These are phyloP conservation scores for Nissolia schottii DNA, from an alignment of 306 rosid genomes.

Conservation along the genomic window DNA sequence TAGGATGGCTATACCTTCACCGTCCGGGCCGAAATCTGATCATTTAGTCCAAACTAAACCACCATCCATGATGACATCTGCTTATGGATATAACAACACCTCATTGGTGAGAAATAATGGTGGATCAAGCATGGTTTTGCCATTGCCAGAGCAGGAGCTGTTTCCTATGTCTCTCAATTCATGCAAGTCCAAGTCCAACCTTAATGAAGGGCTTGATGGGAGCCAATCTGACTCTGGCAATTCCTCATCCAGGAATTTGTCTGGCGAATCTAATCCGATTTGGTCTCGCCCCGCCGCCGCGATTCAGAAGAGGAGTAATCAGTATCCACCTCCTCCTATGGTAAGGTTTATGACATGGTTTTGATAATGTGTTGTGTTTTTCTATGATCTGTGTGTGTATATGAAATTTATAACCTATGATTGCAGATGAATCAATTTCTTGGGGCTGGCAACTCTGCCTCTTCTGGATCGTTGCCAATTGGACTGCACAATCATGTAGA, in stretches of 20 bases:
- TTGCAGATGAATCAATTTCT: slow-evolving; percentile 42
- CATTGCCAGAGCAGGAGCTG: slow-evolving; percentile 1
- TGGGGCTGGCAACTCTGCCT: slow-evolving; percentile 19
- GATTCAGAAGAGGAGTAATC: slow-evolving; percentile 24
- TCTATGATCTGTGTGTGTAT: not conserved
- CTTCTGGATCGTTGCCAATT: slow-evolving; percentile 24
- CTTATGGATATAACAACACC: not conserved
- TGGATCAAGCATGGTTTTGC: slow-evolving; percentile 21
- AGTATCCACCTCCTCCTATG: slow-evolving; percentile 17
- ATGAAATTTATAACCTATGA: not conserved
- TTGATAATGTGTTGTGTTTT: not conserved
- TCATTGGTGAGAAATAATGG: slow-evolving; percentile 1
- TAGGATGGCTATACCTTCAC: not conserved
- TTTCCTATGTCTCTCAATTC: slow-evolving; percentile 25
- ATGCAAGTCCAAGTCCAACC: not conserved
- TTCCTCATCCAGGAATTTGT: slow-evolving; percentile 19
- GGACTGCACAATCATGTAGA: slow-evolving; percentile 38
- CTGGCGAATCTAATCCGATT: slow-evolving; percentile 17
- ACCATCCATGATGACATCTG: not conserved
- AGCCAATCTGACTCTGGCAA: slow-evolving; percentile 17
- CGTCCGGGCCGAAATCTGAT: slow-evolving; percentile 22
- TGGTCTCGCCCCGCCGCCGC: slow-evolving; percentile 26
- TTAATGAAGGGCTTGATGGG: slow-evolving; percentile 25
- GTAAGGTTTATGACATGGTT: slow-evolving; percentile 17
- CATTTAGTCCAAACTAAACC: slow-evolving; percentile 1